Conservation (phyloP, 2,329 filamentous ascomycete genomes). For the Xylaria arbuscula region DNA sequence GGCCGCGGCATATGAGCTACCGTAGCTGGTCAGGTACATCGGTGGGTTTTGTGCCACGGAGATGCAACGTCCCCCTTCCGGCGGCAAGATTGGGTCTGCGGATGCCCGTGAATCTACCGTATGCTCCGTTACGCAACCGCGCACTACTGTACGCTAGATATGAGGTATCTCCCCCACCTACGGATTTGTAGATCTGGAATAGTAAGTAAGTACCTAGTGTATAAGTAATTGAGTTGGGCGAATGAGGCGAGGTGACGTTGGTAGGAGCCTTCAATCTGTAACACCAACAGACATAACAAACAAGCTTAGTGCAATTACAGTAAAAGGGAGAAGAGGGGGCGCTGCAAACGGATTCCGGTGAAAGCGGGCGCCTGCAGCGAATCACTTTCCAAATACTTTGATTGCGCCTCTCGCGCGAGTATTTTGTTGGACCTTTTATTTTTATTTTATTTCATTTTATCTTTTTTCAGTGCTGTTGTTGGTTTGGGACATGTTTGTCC, state of each 20-base stretch:
- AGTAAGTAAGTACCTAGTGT: neutral
- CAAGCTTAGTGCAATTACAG: neutral
- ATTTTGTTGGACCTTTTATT: neutral
- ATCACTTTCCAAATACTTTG: neutral
- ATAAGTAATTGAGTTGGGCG: neutral
- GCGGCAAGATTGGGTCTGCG: constrained; percentile 11
- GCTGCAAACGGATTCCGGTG: neutral
- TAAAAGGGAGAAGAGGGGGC: neutral
- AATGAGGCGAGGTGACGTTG: constrained; percentile 1
- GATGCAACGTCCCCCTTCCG: constrained; percentile 29
- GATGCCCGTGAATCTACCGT: constrained; percentile 4
- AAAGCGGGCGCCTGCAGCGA: neutral
- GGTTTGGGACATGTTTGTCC: neutral
- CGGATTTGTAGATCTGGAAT: neutral
- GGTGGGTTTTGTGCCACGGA: constrained; percentile 17
- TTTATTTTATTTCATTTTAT: neutral
- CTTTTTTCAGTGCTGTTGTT: neutral
- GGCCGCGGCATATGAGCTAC: too few relatives aligned
- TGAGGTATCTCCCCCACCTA: neutral
- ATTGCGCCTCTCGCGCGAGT: neutral
- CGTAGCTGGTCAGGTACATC: constrained; percentile 1
- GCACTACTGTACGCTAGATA: neutral
- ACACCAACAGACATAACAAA: neutral
- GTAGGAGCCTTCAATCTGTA: constrained; percentile 6
- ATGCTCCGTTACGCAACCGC: constrained; percentile 13